phyloP scores from a whole-genome alignment of 1,284 basidiomycete genomes.

The Coniferiporia weirii region DNA sequence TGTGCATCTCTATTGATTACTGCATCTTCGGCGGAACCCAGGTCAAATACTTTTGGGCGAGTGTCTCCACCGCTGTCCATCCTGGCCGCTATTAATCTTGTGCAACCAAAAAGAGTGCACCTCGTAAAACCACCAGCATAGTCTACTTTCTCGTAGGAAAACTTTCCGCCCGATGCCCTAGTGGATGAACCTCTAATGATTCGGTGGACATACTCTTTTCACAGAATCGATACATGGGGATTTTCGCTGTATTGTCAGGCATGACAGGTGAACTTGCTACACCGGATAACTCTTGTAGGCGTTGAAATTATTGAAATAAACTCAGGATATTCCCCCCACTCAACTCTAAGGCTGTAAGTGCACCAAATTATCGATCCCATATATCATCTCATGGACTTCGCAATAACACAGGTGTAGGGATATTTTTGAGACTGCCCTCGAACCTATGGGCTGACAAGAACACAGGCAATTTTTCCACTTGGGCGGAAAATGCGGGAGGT shows the following conservation, averaged over 20 bases:
- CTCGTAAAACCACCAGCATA: neutral
- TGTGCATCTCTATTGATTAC: neutral
- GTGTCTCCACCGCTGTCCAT: too few relatives aligned
- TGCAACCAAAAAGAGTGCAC: neutral
- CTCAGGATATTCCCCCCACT: too few relatives aligned
- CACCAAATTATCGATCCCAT: neutral
- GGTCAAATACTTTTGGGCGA: constrained; percentile 4
- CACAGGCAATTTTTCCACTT: neutral
- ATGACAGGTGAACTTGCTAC: neutral
- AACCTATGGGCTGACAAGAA: neutral
- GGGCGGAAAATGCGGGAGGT: neutral
- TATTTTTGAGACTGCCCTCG: neutral
- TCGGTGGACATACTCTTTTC: too few relatives aligned
- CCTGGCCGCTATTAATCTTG: too few relatives aligned
- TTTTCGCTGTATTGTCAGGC: neutral
- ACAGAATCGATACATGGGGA: constrained; percentile 1
- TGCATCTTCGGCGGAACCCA: too few relatives aligned
- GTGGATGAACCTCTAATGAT: neutral
- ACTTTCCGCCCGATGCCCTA: neutral
- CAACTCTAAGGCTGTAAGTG: neutral
- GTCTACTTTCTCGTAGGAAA: neutral
- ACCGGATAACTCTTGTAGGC: too few relatives aligned
- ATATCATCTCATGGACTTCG: neutral
- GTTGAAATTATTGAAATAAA: neutral
- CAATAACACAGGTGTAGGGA: neutral